phyloP scores from a whole-genome alignment of 108 stramenopile species.

The Bacterosira constricta region DNA sequence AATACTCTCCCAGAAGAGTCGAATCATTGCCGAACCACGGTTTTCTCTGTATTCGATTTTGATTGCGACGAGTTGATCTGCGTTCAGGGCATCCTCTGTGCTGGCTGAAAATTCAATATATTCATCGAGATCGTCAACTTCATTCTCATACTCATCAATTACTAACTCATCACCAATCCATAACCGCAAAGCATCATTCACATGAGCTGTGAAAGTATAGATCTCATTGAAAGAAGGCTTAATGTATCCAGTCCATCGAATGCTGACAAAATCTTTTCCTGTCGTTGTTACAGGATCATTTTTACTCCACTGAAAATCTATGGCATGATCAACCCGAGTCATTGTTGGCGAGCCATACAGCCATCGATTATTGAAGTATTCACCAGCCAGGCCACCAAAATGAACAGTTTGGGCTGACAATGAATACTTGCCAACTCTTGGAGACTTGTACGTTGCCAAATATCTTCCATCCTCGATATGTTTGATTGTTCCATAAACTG shows the following conservation, averaged over 20 bases:
- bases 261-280: conserved; percentile 71
- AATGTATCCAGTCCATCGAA: conserved; percentile 78
- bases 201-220: conserved; percentile 60
- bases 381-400: conserved; percentile 70
- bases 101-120: conserved; percentile 13
- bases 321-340: conserved; percentile 53
- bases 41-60: conserved; percentile 73
- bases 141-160: conserved; percentile 72
- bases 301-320: conserved; percentile 73
- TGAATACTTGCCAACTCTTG: conserved; percentile 61
- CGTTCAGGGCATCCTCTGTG: conserved; percentile 15
- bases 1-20: conserved; percentile 58
- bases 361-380: conserved; percentile 87
- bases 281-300: conserved; percentile 55
- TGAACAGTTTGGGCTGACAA: conserved; percentile 50
- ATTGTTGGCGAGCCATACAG: conserved; percentile 56
- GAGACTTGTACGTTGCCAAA: conserved; percentile 54
- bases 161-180: conserved; percentile 71
- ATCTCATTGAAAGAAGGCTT: conserved; percentile 67
- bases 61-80: conserved; percentile 40
- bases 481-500: conserved; percentile 20
- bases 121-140: conserved; percentile 30
- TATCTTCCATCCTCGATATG: conserved; percentile 56
- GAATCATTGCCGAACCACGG: conserved; percentile 53
- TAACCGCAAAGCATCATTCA: conserved; percentile 76